Base-by-base conservation (phyloP, 495 filamentous ascomycete genomes). In the Penicillium steckii region DNA sequence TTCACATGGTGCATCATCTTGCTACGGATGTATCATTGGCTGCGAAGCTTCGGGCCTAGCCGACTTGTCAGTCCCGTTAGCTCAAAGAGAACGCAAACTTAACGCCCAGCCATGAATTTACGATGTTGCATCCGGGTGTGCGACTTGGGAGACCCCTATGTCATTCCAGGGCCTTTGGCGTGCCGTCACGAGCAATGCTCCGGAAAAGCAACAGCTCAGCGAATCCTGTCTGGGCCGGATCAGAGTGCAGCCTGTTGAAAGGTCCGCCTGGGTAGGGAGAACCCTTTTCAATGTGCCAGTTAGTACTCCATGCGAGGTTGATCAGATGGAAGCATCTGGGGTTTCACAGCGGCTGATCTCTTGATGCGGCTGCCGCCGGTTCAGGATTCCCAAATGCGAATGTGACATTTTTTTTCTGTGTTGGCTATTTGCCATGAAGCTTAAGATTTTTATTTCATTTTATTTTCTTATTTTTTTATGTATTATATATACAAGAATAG, bases 341-440 rank as follows among this genome's bases (percentile, higher is more conserved):
- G 72, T 75, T 70, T 66, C 72, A 75, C 72, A 72, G 68, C 68
- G 70, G 72, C 72, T 75, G 72, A 72, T 68, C 64, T 65, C 57
- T 66, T 62, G 43, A 64, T 66, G 61, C 65, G 65, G 62, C 67
- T 69, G 52, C 61, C 68, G 60, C 64, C 64, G 63, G 62, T 61
- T 67, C 62, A 57, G 48, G 52, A 55, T 62, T 68, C 62, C 53
- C 45, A 63, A n/a, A 68, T 70, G 69, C 61, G 53, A 64, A 64
- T 72, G 67, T 62, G 52, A 59, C 59, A 61, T 57, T 54, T 56
- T 42, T n/a, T 52, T 29, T 4, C 38, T 21, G 22, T 24, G 55
- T 35, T 51, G 32, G 49, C 10, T 53, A 21, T 41, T 37, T 38
- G 38, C 42, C 32, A 43, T 51, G 51, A 52, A 56, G 53, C 49